These are phyloP conservation scores for Lodderomyces pseudojiufengensis DNA, from an alignment of 1,139 yeast species.

Conservation along the genomic window DNA sequence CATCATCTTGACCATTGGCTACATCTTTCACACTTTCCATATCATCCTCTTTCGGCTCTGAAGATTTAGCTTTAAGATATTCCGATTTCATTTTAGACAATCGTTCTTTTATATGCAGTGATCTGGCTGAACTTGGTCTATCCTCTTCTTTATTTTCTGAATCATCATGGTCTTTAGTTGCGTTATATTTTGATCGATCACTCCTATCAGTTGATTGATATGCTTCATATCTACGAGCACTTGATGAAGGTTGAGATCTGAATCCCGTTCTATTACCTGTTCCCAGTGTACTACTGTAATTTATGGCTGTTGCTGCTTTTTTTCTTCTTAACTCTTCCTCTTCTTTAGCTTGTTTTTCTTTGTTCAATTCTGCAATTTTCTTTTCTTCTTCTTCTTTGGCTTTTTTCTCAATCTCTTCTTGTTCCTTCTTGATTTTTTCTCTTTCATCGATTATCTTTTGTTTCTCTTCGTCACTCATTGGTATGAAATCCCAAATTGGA, in stretches of 20 bases:
- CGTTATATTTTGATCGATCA: too few relatives aligned
- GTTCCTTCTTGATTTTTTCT: conserved; percentile 17
- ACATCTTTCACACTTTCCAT: not conserved
- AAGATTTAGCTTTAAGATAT: conserved; percentile 2
- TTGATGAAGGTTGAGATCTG: conserved; percentile 15
- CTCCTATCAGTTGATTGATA: conserved; percentile 15
- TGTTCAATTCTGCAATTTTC: conserved; percentile 11
- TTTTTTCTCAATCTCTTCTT: conserved; percentile 17
- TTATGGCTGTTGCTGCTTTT: conserved; percentile 12
- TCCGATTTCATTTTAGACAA: conserved; percentile 11
- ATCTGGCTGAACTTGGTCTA: too few relatives aligned
- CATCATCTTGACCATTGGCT: conserved; percentile 4
- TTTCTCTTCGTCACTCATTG: conserved; percentile 35
- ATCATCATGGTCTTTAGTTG: too few relatives aligned
- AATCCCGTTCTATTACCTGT: conserved; percentile 20
- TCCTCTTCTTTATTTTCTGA: too few relatives aligned
- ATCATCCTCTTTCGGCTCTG: not conserved
- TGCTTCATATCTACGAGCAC: conserved; percentile 27
- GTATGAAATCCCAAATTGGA: conserved; percentile 54
- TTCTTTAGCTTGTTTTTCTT: conserved; percentile 18
- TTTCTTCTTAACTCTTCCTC: conserved; percentile 16
- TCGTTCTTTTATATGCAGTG: not conserved
- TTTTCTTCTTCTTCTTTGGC: conserved; percentile 13
- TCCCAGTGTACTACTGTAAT: conserved; percentile 24
- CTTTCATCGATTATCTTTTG: conserved; percentile 21